Base-by-base conservation (phyloP, 768 basidiomycete species). In the Hericium alpestre region DNA sequence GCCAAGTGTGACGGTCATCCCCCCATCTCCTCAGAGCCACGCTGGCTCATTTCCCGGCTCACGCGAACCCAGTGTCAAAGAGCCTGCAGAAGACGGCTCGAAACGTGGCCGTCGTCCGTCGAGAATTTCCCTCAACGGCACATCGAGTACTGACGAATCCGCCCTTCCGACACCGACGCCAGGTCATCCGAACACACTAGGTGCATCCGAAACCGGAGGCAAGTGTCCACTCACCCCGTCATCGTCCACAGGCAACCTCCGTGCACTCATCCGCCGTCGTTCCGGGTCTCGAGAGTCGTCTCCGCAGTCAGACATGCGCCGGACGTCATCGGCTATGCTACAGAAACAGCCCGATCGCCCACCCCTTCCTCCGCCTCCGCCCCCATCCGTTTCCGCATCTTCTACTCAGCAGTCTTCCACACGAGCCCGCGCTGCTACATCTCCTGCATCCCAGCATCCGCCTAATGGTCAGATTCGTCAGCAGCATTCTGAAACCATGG, bases 1-100 rank as follows among this genome's bases (percentile, higher is more conserved):
- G 48, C 67, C 62, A 7, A 67, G 67, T 52, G 69, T 71, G 16
- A 71, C 69, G 2, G 62, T 71, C 43, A 66, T 71, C 18, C 71
- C 70, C 5, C 70, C 70, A 0, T 71, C 71, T 6, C 71, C 70
- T 2, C 64, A 59, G 5, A 65, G 58, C 15, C 57, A 59, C 47
- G 27, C 55, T 18, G 56, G 58, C 38, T 65, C 65, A 20, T 32
- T 63, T 55, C 65, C 56, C 56, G 54, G 54, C 50, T 61, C 63
- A 47, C 48, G 41, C 46, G 56, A 62, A 40, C 53, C 54, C n/a
- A 40, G 47, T 18, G 8, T 25, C 49, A n/a, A 20, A 32, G 38
- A 53, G 37, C 49, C 13, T 57, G 12, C 51, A 54, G 56, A 59
- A 62, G 12, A 65, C 64, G 39, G 41, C 20, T 56, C 60, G 56